phyloP scores from a whole-genome alignment of 805 yeast species.

The Candida insectorum region DNA sequence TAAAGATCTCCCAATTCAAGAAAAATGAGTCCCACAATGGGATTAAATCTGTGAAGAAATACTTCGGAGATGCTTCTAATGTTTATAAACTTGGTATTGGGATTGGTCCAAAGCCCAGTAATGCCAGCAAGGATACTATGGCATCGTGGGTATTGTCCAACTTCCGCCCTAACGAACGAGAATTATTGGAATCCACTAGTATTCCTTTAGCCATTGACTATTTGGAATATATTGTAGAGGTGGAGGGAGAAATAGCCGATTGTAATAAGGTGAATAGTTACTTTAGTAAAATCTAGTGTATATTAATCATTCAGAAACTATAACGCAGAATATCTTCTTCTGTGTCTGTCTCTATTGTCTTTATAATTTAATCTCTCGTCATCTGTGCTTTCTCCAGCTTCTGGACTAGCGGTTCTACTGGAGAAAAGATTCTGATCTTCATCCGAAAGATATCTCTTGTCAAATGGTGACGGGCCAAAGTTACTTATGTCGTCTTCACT shows the following conservation, averaged over 20 bases:
- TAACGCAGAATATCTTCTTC: neutral
- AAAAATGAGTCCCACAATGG: slow-evolving; percentile 42
- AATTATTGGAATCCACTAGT: slow-evolving; percentile 9
- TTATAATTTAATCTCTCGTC: too few relatives aligned
- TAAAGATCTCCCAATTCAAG: slow-evolving; percentile 26
- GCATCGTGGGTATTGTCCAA: slow-evolving; percentile 39
- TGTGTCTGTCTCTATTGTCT: slow-evolving; percentile 1
- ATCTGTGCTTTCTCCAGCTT: slow-evolving; percentile 2
- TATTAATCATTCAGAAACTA: too few relatives aligned
- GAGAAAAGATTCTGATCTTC: slow-evolving; percentile 6
- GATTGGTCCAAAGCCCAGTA: slow-evolving; percentile 41
- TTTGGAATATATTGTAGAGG: slow-evolving; percentile 19
- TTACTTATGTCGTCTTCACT: slow-evolving; percentile 11
- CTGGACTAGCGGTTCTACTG: slow-evolving; percentile 14
- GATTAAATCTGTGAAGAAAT: slow-evolving; percentile 22
- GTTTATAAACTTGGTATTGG: slow-evolving; percentile 36
- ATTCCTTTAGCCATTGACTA: slow-evolving; percentile 16
- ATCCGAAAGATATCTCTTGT: slow-evolving; percentile 1
- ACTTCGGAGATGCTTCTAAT: slow-evolving; percentile 3
- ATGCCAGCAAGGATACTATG: slow-evolving; percentile 31
- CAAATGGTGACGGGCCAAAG: slow-evolving; percentile 7
- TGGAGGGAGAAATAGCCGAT: slow-evolving; percentile 19
- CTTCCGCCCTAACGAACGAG: slow-evolving; percentile 25
- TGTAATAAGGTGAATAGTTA: slow-evolving; percentile 24
- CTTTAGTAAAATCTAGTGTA: slow-evolving; percentile 4